phyloP scores from a whole-genome alignment of 2,329 filamentous ascomycete genomes.

The Microascus cirrosus region DNA sequence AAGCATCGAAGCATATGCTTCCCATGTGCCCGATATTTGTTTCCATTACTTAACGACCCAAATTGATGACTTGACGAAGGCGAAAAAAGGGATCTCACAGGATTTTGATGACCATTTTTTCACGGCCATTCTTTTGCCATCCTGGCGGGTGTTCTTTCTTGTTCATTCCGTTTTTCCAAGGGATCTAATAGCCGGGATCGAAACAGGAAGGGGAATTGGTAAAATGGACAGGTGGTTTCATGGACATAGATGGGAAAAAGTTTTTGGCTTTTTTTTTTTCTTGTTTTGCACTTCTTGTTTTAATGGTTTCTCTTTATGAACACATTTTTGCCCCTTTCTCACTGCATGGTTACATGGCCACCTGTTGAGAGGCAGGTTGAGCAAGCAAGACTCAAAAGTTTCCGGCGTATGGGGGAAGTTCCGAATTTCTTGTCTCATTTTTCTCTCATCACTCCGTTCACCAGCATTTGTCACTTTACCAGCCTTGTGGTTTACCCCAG shows the following conservation, averaged over 20 bases:
- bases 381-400: background rate
- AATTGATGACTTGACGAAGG: constrained; percentile 4
- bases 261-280: background rate
- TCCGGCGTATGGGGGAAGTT: background rate
- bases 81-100: background rate
- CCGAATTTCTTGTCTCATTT: background rate
- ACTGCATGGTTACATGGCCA: background rate
- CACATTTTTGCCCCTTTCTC: background rate
- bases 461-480: background rate
- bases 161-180: background rate
- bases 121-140: background rate
- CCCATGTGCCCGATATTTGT: background rate
- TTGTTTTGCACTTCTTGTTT: background rate
- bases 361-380: background rate
- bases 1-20: background rate
- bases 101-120: background rate
- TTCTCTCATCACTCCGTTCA: background rate
- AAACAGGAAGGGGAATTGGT: background rate
- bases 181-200: background rate
- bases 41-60: background rate
- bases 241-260: constrained; percentile 1
- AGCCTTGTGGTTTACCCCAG: background rate
- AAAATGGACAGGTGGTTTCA: background rate
- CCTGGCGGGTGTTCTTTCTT: background rate
- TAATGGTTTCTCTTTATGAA: background rate